These are phyloP conservation scores for Nannochloropsis gaditana DNA, from an alignment of 108 stramenopile species.

Conservation along the genomic window DNA sequence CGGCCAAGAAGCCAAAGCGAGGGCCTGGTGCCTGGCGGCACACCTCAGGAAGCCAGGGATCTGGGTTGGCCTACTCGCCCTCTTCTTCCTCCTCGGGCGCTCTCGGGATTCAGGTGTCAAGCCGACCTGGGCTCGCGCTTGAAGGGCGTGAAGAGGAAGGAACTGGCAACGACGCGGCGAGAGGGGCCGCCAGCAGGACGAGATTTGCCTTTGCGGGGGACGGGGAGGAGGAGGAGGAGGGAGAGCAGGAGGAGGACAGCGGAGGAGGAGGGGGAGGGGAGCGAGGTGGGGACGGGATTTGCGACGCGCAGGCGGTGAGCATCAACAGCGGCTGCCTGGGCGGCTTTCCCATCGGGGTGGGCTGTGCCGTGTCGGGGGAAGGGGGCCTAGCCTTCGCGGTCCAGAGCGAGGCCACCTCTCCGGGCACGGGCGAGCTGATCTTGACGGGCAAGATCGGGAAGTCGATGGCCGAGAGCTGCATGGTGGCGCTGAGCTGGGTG, in stretches of 20 bases:
- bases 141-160: no score
- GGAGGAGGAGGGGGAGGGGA: not conserved
- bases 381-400: not conserved
- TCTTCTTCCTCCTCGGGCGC: no score
- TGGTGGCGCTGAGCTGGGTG: not conserved
- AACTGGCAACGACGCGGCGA: no score
- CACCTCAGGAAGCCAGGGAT: no score
- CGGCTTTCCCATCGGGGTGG: not conserved
- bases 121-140: no score
- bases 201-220: no score
- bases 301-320: not conserved
- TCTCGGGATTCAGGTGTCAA: no score
- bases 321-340: not conserved
- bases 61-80: no score
- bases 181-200: no score
- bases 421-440: not conserved
- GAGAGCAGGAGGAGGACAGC: not conserved
- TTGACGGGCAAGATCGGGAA: not conserved
- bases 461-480: not conserved
- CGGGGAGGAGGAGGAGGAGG: no score
- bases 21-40: no score
- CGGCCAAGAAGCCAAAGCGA: no score
- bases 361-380: not conserved
- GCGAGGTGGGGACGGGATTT: not conserved
- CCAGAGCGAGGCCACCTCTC: not conserved